Base-by-base conservation (phyloP, 2,329 filamentous ascomycete species). In the Calonectria pteridis region DNA sequence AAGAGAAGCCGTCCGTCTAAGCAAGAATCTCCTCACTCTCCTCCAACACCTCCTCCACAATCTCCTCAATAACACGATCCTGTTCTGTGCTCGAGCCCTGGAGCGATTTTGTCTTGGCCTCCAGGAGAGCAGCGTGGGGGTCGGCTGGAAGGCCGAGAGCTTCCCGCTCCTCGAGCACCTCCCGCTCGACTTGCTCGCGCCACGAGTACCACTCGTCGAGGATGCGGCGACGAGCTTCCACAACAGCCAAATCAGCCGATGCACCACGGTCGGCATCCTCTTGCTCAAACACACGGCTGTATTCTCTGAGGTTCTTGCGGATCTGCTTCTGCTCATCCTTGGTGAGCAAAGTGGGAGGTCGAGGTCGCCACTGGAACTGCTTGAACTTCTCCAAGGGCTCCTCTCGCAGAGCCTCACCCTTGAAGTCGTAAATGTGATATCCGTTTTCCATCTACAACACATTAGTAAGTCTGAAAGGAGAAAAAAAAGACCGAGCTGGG, bases 311-410 rank as follows among this genome's bases (percentile, higher is more conserved):
- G 87, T 98, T 99, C 92, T 98, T 98, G 88, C 97, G 96, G 82
- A 98, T 95, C 82, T 94, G 91, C 90, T 98, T 98, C 89, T 98
- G 97, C 89, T 99, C 96, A 76, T 98, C 96, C 88, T 98, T 98
- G 85, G 91, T 93, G 72, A 99, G 93, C 76, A 99, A 92, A n/a
- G 95, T 97, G 10, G 94, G 85, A 26, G 97, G 97, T 53, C 97
- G 94, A 26, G 97, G 97, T 55, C 97, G 94, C 97, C 97, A 99
- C 76, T 94, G 86, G 87, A 96, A 95, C 86, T 99, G 97, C 91
- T 98, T 98, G 91, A 99, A 98, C 86, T 97, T 97, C 78, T 99
- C 97, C 73, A 98, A 90, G 66, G 93, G 93, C 85, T 98, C 95
- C 87, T 99, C 97, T 73, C 95, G 93, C 69, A 99, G 92, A 69